Evolutionary conservation across 148 eudicot species (phyloP).

Genomic region (Rhododendron ovatum): DNA sequence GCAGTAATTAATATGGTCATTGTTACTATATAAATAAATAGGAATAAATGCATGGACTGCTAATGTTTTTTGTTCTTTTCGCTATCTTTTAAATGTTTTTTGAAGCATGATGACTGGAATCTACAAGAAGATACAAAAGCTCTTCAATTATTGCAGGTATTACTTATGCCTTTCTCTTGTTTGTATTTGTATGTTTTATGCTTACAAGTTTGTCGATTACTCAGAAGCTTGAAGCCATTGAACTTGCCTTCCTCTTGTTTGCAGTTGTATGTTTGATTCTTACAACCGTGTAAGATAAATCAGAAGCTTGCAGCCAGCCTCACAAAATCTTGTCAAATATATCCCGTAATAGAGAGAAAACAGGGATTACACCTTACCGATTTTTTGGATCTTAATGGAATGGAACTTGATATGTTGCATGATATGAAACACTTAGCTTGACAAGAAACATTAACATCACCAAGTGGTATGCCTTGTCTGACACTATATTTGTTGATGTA

Average conservation of each 20-base stretch:
- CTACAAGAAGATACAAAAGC: conserved; percentile 66
- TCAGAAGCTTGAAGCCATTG: neutral
- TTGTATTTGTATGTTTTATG: neutral
- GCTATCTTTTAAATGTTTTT: neutral
- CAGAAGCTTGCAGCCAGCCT: neutral
- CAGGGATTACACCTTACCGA: neutral
- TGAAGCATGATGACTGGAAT: conserved; percentile 80
- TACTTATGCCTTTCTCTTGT: neutral
- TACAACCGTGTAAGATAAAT: neutral
- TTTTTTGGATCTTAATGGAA: neutral
- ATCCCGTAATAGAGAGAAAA: neutral
- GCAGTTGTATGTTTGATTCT: neutral
- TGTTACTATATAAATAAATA: neutral
- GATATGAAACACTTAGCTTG: neutral
- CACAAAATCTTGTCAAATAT: neutral
- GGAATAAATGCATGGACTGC: neutral
- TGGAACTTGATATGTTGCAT: neutral
- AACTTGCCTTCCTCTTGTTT: conserved; percentile 1
- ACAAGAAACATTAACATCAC: neutral
- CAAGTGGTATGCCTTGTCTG: neutral
- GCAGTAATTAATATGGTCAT: too few species aligned
- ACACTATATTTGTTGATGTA: neutral
- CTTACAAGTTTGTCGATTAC: neutral
- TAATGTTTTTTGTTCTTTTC: neutral
- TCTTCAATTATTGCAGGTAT: conserved; percentile 64